Evolutionary conservation across 2,329 filamentous ascomycete genomes (phyloP).

Genomic region (Apiospora kogelbergensis): DNA sequence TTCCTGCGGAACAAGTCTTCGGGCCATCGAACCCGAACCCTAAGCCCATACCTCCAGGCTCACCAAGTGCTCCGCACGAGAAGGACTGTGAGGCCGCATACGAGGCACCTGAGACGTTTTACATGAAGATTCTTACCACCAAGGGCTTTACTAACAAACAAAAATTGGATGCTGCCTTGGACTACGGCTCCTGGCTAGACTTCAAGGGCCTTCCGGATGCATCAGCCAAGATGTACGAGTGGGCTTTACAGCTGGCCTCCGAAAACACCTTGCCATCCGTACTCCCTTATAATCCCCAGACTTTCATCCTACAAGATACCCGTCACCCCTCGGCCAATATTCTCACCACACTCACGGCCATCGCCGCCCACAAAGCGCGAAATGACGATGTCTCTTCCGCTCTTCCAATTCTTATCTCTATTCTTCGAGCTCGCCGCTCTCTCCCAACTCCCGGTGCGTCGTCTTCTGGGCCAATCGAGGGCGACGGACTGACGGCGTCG

Average conservation of each 20-base stretch:
- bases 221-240: conserved; percentile 70
- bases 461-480: neutral
- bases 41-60: conserved; percentile 66
- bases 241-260: conserved; percentile 74
- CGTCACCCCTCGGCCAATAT: conserved; percentile 69
- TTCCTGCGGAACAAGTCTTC: conserved; percentile 70
- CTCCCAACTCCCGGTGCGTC: conserved; percentile 34
- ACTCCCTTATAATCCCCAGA: conserved; percentile 58
- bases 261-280: conserved; percentile 35
- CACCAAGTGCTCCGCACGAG: conserved; percentile 64
- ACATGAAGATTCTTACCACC: conserved; percentile 79
- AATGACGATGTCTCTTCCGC: conserved; percentile 66
- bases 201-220: conserved; percentile 68
- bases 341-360: conserved; percentile 70
- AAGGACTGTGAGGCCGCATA: conserved; percentile 73
- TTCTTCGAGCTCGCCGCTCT: conserved; percentile 75
- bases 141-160: conserved; percentile 78
- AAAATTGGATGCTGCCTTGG: conserved; percentile 76
- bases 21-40: conserved; percentile 84
- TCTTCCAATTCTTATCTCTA: conserved; percentile 80
- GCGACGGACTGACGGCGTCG: conserved; percentile 14
- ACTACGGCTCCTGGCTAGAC: conserved; percentile 82
- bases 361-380: conserved; percentile 76
- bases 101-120: conserved; percentile 71
- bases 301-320: conserved; percentile 63